phyloP scores from a whole-genome alignment of 1,284 basidiomycete genomes.

The Prillingera fragicola region DNA sequence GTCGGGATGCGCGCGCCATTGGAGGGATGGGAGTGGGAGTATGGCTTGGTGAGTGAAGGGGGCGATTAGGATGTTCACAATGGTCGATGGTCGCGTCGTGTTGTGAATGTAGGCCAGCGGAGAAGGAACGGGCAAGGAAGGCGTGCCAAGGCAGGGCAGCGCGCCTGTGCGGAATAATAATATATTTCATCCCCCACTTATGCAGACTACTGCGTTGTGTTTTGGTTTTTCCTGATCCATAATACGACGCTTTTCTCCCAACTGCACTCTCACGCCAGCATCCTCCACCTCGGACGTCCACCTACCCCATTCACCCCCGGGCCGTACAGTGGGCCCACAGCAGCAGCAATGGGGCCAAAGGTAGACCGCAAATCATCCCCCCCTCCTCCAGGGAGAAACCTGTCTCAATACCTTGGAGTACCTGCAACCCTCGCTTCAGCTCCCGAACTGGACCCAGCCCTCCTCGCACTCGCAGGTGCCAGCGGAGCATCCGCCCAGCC shows the following conservation, averaged over 20 bases:
- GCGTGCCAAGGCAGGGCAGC: background rate
- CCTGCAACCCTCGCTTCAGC: background rate
- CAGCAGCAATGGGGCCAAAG: too few relatives aligned
- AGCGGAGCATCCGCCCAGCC: background rate
- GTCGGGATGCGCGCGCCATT: constrained; percentile 14
- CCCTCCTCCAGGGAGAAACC: too few relatives aligned
- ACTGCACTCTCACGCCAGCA: too few relatives aligned
- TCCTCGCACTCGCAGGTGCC: constrained; percentile 6
- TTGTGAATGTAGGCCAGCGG: background rate
- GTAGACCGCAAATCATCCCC: too few relatives aligned
- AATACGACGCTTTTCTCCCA: too few relatives aligned
- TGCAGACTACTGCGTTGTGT: too few relatives aligned
- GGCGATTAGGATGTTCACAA: background rate
- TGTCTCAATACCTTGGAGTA: too few relatives aligned
- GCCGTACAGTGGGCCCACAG: too few relatives aligned
- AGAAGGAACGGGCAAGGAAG: background rate
- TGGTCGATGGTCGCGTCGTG: background rate
- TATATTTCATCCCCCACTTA: too few relatives aligned
- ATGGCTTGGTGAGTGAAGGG: background rate
- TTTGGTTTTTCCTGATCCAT: too few relatives aligned
- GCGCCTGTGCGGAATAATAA: too few relatives aligned
- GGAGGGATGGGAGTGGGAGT: background rate
- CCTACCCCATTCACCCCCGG: background rate
- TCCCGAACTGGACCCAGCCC: constrained; percentile 10
- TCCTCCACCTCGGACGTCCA: constrained; percentile 6